phyloP scores from a whole-genome alignment of 2,329 filamentous ascomycete species.

The Diaporthe humulicola region DNA sequence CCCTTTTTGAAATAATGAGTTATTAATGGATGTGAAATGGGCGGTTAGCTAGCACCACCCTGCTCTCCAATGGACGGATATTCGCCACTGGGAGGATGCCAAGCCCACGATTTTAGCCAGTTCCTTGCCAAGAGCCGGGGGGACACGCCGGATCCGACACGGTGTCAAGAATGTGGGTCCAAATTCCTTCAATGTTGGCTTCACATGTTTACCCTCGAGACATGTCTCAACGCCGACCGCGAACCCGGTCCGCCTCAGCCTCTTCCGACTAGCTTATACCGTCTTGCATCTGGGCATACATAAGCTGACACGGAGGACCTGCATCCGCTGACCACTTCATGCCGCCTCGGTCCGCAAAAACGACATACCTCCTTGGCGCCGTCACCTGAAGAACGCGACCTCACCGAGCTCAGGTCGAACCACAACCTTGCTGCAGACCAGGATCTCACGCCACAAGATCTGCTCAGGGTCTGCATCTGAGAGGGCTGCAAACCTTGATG shows the following conservation, averaged over 20 bases:
- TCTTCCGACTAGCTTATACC: constrained; percentile 6
- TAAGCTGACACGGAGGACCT: constrained; percentile 12
- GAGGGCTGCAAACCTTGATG: constrained; percentile 6
- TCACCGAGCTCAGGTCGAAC: background rate
- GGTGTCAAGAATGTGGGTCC: constrained; percentile 32
- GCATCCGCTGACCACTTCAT: constrained; percentile 30
- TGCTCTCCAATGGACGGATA: background rate
- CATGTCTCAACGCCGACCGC: background rate
- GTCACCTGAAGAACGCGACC: constrained; percentile 12
- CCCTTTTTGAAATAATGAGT: no score
- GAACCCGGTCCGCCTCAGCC: background rate
- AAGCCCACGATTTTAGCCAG: constrained; percentile 2
- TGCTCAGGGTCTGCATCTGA: background rate
- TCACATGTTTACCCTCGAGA: background rate
- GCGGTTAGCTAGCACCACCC: no score
- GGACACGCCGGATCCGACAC: constrained; percentile 18
- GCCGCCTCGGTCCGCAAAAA: constrained; percentile 19
- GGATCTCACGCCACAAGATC: background rate
- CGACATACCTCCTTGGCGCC: constrained; percentile 20
- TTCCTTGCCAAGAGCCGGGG: constrained; percentile 11
- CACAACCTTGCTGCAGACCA: background rate
- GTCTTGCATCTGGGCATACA: background rate
- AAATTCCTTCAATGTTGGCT: constrained; percentile 4
- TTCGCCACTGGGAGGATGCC: background rate
- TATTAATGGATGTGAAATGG: no score